Percentiles rank a stretch among this genome's conserved stretches.
These are phyloP conservation scores for Graphiopsis chlorocephala DNA, from an alignment of 2,329 filamentous ascomycete genomes.

Conservation along the genomic window DNA sequence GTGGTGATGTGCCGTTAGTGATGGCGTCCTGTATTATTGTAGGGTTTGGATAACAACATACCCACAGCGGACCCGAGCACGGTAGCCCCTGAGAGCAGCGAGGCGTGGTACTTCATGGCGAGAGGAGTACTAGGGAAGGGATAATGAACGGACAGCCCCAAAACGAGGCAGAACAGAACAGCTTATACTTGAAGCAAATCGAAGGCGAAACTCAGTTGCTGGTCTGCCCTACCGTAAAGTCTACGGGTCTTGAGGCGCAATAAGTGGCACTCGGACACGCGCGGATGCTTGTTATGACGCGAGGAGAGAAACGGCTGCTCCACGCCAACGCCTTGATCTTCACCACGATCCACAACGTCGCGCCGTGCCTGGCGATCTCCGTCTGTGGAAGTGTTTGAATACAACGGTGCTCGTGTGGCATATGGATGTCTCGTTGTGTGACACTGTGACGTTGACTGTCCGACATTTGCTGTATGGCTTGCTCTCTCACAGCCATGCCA, in stretches of 20 bases:
- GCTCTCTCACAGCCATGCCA: neutral
- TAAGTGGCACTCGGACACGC: conserved; percentile 12
- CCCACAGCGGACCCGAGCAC: conserved; percentile 8
- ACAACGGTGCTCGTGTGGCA: neutral
- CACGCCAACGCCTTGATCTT: neutral
- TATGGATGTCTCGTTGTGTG: neutral
- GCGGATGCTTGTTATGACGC: conserved; percentile 13
- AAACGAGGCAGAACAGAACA: neutral
- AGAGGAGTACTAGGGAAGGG: neutral
- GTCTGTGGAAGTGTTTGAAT: neutral
- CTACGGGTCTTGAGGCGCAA: neutral
- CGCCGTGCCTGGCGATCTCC: conserved; percentile 1
- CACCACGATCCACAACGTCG: neutral
- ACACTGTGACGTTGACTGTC: neutral
- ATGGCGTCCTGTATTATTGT: neutral
- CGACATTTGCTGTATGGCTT: neutral
- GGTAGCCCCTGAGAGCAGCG: conserved; percentile 8
- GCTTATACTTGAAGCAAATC: conserved; percentile 4
- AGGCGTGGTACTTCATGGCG: conserved; percentile 6
- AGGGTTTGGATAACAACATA: neutral
- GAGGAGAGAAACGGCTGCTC: neutral
- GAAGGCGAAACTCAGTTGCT: neutral
- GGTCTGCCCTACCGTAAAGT: neutral
- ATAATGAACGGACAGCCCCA: neutral
- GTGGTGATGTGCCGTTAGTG: neutral